Evolutionary conservation across 2,329 filamentous ascomycete genomes (phyloP).

Genomic region (Hypoxylon sp.): DNA sequence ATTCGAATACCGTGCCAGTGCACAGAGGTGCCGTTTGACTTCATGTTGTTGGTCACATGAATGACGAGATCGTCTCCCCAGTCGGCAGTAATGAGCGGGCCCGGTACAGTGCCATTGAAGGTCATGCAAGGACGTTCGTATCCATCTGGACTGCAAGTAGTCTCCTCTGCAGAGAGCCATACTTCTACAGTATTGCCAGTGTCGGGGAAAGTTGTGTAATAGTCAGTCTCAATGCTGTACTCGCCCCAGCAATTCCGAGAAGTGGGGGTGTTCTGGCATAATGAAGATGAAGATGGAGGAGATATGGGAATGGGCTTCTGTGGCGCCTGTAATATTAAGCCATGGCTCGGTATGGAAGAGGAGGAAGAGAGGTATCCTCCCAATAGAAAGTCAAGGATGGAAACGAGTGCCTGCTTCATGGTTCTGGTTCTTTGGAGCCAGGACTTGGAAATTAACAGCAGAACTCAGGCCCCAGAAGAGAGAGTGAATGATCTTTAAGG

Average conservation of each 20-base stretch:
- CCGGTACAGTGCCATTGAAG: conserved; percentile 71
- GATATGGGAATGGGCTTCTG: conserved; percentile 7
- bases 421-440: not conserved
- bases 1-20: conserved; percentile 68
- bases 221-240: conserved; percentile 8
- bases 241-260: conserved; percentile 12
- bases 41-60: conserved; percentile 61
- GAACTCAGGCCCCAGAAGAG: not conserved
- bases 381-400: conserved; percentile 7
- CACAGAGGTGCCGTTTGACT: conserved; percentile 60
- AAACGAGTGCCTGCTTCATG: conserved; percentile 7
- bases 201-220: conserved; percentile 7
- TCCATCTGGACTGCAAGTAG: conserved; percentile 6
- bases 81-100: conserved; percentile 67
- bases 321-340: conserved; percentile 3
- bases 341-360: not conserved
- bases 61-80: conserved; percentile 65
- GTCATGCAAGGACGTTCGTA: conserved; percentile 14
- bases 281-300: conserved; percentile 4
- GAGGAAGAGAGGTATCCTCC: not conserved
- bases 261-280: conserved; percentile 7
- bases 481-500: not conserved
- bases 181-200: conserved; percentile 6
- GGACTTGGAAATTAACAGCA: not conserved
- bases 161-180: conserved; percentile 12